phyloP scores from a whole-genome alignment of 306 rosid genomes.

The Alnus glutinosa region DNA sequence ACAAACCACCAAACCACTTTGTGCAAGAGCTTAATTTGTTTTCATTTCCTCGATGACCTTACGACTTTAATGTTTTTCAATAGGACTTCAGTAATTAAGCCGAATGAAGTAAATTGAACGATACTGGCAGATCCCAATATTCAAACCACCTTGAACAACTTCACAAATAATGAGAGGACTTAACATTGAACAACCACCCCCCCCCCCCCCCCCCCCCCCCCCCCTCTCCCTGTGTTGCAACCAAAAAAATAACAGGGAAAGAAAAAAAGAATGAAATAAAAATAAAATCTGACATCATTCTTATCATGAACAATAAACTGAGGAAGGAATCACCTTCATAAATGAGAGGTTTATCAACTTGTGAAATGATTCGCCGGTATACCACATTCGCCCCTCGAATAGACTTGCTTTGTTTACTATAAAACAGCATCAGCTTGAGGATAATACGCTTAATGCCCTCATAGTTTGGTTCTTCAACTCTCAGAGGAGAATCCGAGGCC shows the following conservation, averaged over 20 bases:
- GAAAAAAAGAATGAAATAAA: too few species aligned
- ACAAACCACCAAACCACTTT: background rate
- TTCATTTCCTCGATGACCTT: conserved; percentile 6
- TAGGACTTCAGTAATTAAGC: background rate
- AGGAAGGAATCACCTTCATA: conserved; percentile 59
- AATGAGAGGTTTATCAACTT: conserved; percentile 82
- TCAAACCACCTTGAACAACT: background rate
- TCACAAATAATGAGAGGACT: background rate
- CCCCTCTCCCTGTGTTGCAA: background rate
- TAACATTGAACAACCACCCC: background rate
- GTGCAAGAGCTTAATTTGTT: background rate
- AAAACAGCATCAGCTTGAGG: conserved; percentile 70
- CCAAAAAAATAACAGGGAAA: background rate
- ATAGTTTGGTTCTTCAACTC: conserved; percentile 77
- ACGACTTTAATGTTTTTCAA: background rate
- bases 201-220: background rate
- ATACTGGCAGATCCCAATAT: background rate
- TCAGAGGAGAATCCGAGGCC: conserved; percentile 59
- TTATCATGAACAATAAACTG: background rate
- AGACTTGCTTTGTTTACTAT: conserved; percentile 88
- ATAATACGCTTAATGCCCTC: conserved; percentile 67
- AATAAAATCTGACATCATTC: background rate
- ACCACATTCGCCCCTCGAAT: conserved; percentile 93
- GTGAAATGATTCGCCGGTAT: conserved; percentile 66
- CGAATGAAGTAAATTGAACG: background rate